Evolutionary conservation across 192 early-diverging fungal genomes (phyloP).

Genomic region (Coemansia sp.): DNA sequence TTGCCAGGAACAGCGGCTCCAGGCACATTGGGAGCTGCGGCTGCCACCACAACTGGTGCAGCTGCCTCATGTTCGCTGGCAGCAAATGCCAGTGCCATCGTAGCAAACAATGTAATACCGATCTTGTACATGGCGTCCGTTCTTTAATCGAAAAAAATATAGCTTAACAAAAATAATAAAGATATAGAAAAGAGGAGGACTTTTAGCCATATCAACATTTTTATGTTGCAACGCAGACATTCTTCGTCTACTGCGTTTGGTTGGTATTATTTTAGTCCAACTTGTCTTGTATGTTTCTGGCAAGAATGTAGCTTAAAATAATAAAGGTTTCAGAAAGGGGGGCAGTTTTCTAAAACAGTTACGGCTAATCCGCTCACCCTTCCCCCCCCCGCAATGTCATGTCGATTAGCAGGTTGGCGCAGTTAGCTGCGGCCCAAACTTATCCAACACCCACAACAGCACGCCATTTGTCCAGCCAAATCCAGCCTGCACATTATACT

Average conservation of each 20-base stretch:
- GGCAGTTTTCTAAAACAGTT: too few species aligned
- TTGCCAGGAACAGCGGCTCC: slow-evolving; percentile 6
- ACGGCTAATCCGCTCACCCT: too few species aligned
- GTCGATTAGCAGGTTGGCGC: slow-evolving; percentile 10
- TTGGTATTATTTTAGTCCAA: not conserved
- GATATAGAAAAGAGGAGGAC: slow-evolving; percentile 1
- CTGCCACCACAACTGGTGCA: slow-evolving; percentile 16
- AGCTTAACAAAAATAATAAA: not conserved
- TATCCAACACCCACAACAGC: slow-evolving; percentile 59
- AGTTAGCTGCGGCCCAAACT: slow-evolving; percentile 33
- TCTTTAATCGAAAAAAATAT: not conserved
- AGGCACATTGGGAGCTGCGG: not conserved
- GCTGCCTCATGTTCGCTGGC: slow-evolving; percentile 15
- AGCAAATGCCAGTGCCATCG: slow-evolving; percentile 13
- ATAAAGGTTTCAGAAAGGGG: too few species aligned
- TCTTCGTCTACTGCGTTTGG: not conserved
- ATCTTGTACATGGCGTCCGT: slow-evolving; percentile 24
- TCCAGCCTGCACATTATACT: slow-evolving; percentile 67
- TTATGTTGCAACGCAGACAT: not conserved
- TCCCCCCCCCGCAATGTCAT: too few species aligned
- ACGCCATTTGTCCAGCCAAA: slow-evolving; percentile 82
- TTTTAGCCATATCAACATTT: not conserved
- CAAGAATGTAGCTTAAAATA: too few species aligned
- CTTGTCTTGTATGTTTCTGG: slow-evolving; percentile 1
- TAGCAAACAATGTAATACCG: slow-evolving; percentile 21